Evolutionary conservation across 106 monocot species (phyloP).

Genomic region (Cymbidium sinense): DNA sequence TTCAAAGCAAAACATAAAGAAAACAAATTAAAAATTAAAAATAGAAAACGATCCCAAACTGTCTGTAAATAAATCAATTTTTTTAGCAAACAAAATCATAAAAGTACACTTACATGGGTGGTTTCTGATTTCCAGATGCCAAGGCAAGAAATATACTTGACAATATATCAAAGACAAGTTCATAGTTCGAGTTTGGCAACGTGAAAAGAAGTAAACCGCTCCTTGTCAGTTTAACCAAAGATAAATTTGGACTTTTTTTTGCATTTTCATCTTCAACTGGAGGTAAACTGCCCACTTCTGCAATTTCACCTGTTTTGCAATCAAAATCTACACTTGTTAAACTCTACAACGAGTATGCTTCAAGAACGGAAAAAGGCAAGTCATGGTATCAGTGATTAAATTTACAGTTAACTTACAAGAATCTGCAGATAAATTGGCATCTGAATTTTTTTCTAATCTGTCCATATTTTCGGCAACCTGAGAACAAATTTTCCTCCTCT

Average conservation of each 20-base stretch:
- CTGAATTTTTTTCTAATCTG: slow-evolving; percentile 8
- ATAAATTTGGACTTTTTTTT: slow-evolving; percentile 23
- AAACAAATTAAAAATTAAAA: too few relatives aligned
- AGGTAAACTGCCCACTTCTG: slow-evolving; percentile 12
- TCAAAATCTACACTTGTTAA: not conserved
- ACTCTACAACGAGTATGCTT: not conserved
- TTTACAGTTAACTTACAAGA: slow-evolving; percentile 26
- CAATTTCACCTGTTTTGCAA: slow-evolving; percentile 26
- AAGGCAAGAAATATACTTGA: slow-evolving; percentile 50
- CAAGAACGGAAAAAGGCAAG: not conserved
- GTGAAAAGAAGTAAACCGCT: slow-evolving; percentile 87
- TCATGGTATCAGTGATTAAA: not conserved
- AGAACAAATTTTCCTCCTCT: slow-evolving; percentile 60
- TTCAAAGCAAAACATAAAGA: not conserved
- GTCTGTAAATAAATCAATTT: not conserved
- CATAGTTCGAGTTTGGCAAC: slow-evolving; percentile 26
- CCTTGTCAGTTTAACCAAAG: slow-evolving; percentile 69
- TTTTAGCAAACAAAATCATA: not conserved
- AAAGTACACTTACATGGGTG: slow-evolving; percentile 57
- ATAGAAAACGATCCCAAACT: too few relatives aligned
- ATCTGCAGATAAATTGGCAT: slow-evolving; percentile 10
- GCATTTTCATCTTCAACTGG: slow-evolving; percentile 15
- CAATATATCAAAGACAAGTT: slow-evolving; percentile 37
- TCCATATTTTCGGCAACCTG: slow-evolving; percentile 15
- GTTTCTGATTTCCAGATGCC: slow-evolving; percentile 42